A percentile compares a stretch with the other conserved stretches of the same genome.
These are phyloP conservation scores for Ligustrum vulgare DNA, from an alignment of 257 asterid genomes.

Conservation along the genomic window DNA sequence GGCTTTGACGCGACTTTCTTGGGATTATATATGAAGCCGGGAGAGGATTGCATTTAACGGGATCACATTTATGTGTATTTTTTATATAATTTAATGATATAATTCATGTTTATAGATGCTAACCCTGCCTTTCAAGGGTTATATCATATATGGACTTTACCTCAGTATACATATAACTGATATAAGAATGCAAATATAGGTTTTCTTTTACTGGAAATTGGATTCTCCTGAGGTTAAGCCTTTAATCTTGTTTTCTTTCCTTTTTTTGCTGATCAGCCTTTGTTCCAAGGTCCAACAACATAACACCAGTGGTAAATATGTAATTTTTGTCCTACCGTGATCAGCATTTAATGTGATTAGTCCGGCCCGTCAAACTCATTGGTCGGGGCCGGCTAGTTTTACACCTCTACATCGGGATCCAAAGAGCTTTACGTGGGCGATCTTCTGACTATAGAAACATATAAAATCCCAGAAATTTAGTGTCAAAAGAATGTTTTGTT, in stretches of 20 bases:
- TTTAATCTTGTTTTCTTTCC: not conserved
- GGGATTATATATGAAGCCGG: slow-evolving; percentile 24
- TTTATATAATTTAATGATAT: slow-evolving; percentile 32
- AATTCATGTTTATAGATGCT: slow-evolving; percentile 70
- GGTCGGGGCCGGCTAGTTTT: not conserved
- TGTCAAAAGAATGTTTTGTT: slow-evolving; percentile 25
- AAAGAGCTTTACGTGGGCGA: not conserved
- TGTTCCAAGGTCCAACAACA: not conserved
- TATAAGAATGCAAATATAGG: slow-evolving; percentile 1
- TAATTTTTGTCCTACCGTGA: not conserved
- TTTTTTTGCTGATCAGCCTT: not conserved
- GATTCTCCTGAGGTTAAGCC: not conserved
- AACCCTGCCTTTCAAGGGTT: slow-evolving; percentile 58
- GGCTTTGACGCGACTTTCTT: slow-evolving; percentile 30
- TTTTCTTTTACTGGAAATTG: slow-evolving; percentile 5
- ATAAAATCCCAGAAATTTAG: not conserved
- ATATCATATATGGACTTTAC: slow-evolving; percentile 30
- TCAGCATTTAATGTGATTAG: not conserved
- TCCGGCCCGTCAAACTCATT: not conserved
- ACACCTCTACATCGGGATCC: not conserved
- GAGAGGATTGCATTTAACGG: slow-evolving; percentile 11
- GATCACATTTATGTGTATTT: slow-evolving; percentile 17
- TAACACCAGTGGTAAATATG: not conserved
- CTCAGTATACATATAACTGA: slow-evolving; percentile 42
- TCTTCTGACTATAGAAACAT: not conserved